phyloP scores from a whole-genome alignment of 2,329 filamentous ascomycete genomes.

The Cladosporium sp. region DNA sequence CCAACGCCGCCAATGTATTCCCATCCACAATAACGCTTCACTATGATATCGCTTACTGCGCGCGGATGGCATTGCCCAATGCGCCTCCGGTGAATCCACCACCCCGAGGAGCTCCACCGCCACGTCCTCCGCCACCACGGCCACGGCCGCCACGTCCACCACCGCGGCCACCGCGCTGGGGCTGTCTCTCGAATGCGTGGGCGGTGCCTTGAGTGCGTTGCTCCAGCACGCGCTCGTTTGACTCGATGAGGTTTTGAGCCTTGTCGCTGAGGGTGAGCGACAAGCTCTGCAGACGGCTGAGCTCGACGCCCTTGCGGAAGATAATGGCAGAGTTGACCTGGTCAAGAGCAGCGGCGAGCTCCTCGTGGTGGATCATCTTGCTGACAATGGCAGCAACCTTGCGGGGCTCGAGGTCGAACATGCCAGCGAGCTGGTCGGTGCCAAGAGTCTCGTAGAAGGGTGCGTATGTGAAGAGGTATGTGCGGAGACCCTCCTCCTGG shows the following conservation, averaged over 20 bases:
- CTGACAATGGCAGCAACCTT: conserved; percentile 95
- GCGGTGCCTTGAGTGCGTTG: conserved; percentile 93
- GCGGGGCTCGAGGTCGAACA: conserved; percentile 90
- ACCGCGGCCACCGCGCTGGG: conserved; percentile 66
- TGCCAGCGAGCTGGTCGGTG: conserved; percentile 74
- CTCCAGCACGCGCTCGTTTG: conserved; percentile 95
- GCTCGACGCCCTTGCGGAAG: conserved; percentile 98
- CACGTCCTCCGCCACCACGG: conserved; percentile 53
- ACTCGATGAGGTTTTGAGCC: conserved; percentile 91
- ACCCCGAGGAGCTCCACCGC: conserved; percentile 57
- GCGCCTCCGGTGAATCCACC: conserved; percentile 80
- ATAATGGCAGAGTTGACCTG: conserved; percentile 97
- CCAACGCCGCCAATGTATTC: conserved; percentile 13
- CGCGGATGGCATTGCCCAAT: conserved; percentile 56
- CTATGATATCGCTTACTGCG: conserved; percentile 31
- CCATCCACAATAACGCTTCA: conserved; percentile 14
- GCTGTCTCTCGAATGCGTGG: conserved; percentile 92
- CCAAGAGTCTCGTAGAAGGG: conserved; percentile 98
- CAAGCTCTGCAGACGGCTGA: conserved; percentile 90
- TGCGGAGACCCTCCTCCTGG: conserved; percentile 95
- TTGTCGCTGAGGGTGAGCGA: conserved; percentile 94
- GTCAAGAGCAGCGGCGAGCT: conserved; percentile 91
- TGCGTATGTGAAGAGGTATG: conserved; percentile 98
- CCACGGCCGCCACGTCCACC: conserved; percentile 47
- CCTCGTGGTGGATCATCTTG: conserved; percentile 99